Evolutionary conservation across 2,329 filamentous ascomycete genomes (phyloP).

Genomic region (Tympanopsis confertula): DNA sequence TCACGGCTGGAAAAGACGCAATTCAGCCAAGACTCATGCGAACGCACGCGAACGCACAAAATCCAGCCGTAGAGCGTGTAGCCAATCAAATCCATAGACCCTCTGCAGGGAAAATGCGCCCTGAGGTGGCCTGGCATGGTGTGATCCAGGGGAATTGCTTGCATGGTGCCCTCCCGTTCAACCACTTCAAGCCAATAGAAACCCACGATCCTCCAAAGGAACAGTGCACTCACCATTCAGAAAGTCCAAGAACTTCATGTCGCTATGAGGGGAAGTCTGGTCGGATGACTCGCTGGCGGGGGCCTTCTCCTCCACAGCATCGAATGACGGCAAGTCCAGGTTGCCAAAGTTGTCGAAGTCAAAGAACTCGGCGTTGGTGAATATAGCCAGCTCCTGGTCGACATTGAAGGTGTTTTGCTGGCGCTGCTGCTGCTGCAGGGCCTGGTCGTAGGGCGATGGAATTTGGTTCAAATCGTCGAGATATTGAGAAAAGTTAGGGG

Average conservation of each 20-base stretch:
- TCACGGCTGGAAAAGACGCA: too few relatives aligned
- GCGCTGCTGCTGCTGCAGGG: background rate
- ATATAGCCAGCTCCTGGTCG: background rate
- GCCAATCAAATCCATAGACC: background rate
- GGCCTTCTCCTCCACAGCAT: background rate
- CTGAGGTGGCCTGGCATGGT: background rate
- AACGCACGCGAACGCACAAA: too few relatives aligned
- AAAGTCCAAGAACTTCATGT: background rate
- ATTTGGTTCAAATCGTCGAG: background rate
- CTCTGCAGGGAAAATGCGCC: background rate
- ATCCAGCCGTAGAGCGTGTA: too few relatives aligned
- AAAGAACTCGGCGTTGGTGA: slow-evolving; percentile 1
- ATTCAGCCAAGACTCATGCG: too few relatives aligned
- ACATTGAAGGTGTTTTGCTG: background rate
- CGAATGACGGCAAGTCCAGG: background rate
- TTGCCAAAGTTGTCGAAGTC: background rate
- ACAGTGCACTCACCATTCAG: background rate
- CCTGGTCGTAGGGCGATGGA: slow-evolving; percentile 1
- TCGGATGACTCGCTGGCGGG: background rate
- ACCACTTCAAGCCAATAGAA: too few relatives aligned
- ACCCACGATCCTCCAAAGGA: background rate
- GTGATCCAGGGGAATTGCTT: too few relatives aligned
- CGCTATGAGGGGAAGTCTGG: background rate
- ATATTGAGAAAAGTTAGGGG: slow-evolving; percentile 1
- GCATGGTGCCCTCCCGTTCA: too few relatives aligned